Evolutionary conservation across 306 rosid species (phyloP).

Genomic region (Argentina anserina): DNA sequence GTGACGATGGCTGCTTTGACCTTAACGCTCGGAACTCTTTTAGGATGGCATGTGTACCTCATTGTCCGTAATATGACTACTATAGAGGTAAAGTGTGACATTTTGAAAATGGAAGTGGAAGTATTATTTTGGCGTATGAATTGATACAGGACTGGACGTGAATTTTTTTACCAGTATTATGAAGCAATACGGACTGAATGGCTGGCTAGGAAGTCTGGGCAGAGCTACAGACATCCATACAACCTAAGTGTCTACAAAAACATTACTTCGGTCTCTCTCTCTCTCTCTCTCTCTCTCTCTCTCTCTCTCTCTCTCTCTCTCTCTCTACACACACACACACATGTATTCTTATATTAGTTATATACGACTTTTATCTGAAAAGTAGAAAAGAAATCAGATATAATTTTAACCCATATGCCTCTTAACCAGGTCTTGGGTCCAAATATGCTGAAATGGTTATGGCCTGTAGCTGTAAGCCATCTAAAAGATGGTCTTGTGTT

Average conservation of each 20-base stretch:
- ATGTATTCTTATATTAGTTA: constrained; percentile 1
- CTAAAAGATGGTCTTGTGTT: constrained; percentile 72
- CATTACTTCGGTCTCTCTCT: constrained; percentile 57
- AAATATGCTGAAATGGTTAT: constrained; percentile 73
- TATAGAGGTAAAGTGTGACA: constrained; percentile 59
- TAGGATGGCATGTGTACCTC: constrained; percentile 87
- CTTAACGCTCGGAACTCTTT: constrained; percentile 55
- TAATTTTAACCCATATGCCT: constrained; percentile 5
- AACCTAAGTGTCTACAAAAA: constrained; percentile 58
- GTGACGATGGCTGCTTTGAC: constrained; percentile 43
- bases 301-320: too few relatives aligned
- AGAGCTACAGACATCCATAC: constrained; percentile 65
- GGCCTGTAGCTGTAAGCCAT: constrained; percentile 71
- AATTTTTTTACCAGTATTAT: constrained; percentile 46
- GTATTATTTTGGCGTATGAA: constrained; percentile 2
- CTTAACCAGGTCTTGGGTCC: constrained; percentile 72
- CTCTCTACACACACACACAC: too few relatives aligned
- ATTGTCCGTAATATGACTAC: constrained; percentile 76
- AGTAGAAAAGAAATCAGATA: neutral
- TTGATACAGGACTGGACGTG: constrained; percentile 11
- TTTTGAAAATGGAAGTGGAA: constrained; percentile 16
- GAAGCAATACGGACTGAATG: constrained; percentile 72
- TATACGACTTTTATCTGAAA: neutral
- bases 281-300: constrained; percentile 6
- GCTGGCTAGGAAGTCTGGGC: constrained; percentile 83